These are phyloP conservation scores for Blastomyces silverae DNA, from an alignment of 2,329 filamentous ascomycete genomes.

Conservation along the genomic window DNA sequence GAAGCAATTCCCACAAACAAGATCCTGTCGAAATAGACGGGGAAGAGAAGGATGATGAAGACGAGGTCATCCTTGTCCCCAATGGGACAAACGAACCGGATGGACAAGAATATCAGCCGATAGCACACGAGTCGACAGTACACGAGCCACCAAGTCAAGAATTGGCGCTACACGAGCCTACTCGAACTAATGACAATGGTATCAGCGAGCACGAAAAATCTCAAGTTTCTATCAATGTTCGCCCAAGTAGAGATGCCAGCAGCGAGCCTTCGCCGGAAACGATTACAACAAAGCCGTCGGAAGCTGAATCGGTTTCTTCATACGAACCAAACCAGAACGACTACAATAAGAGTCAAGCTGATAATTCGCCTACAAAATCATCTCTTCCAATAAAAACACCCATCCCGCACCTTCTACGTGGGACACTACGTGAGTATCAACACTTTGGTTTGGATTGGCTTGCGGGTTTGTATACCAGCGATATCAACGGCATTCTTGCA, in stretches of 20 bases:
- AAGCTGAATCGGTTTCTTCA: slow-evolving; percentile 41
- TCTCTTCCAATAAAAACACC: slow-evolving; percentile 54
- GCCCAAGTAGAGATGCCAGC: slow-evolving; percentile 32
- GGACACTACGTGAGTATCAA: slow-evolving; percentile 89
- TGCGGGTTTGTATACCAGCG: slow-evolving; percentile 81
- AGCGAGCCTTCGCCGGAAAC: slow-evolving; percentile 41
- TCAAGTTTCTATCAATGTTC: slow-evolving; percentile 23
- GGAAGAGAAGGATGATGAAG: slow-evolving; percentile 29
- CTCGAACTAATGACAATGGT: not conserved
- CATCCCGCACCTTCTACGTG: slow-evolving; percentile 75
- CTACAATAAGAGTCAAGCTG: slow-evolving; percentile 25
- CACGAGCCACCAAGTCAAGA: not conserved
- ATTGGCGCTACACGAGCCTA: not conserved
- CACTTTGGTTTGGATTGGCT: slow-evolving; percentile 97
- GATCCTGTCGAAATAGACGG: slow-evolving; percentile 25
- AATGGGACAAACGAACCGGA: slow-evolving; percentile 31
- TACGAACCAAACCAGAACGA: slow-evolving; percentile 33
- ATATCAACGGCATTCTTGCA: slow-evolving; percentile 90
- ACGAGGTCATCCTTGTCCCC: slow-evolving; percentile 34
- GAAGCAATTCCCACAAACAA: slow-evolving; percentile 24
- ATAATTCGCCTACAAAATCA: slow-evolving; percentile 33
- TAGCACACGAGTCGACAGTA: not conserved
- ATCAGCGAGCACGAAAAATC: not conserved
- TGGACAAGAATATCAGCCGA: slow-evolving; percentile 14
- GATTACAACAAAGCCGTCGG: slow-evolving; percentile 40